Percentiles rank a stretch among this genome's conserved stretches.
Evolutionary conservation across 2,329 filamentous ascomycete species (phyloP).

Genomic region (Aureobasidium sp.): DNA sequence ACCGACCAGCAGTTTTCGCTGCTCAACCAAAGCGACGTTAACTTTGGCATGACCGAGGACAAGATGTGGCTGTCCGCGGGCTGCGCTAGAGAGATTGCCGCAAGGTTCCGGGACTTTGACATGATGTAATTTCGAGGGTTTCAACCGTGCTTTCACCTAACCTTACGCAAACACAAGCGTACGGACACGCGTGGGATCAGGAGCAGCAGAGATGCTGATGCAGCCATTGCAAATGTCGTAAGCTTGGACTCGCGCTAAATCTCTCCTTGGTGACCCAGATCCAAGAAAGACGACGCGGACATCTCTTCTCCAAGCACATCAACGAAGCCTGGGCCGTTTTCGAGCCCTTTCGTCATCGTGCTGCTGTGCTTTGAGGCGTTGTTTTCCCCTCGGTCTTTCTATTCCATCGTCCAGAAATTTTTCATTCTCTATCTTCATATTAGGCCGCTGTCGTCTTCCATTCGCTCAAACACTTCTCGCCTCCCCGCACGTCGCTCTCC

Average conservation of each 20-base stretch:
- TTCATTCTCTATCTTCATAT: background rate
- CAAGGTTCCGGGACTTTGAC: background rate
- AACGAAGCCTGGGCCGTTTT: conserved; percentile 2
- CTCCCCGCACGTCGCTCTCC: background rate
- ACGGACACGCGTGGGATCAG: background rate
- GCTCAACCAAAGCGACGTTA: background rate
- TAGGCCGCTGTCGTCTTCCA: background rate
- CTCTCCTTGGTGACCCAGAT: background rate
- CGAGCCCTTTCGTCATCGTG: conserved; percentile 4
- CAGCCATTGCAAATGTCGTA: background rate
- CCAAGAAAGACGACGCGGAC: background rate
- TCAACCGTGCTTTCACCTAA: background rate
- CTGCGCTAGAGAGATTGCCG: background rate
- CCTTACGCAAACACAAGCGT: background rate
- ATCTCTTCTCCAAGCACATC: conserved; percentile 2
- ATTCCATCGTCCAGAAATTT: background rate
- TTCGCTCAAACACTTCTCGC: background rate
- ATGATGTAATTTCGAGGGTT: background rate
- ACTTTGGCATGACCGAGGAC: background rate
- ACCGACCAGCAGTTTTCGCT: background rate
- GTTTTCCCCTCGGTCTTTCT: background rate
- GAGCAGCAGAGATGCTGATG: background rate
- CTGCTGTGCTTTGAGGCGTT: background rate
- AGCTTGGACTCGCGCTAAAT: conserved; percentile 3
- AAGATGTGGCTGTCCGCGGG: background rate